These are phyloP conservation scores for Rhodosporidiobolus odoratus DNA, from an alignment of 768 basidiomycete genomes.

Conservation along the genomic window DNA sequence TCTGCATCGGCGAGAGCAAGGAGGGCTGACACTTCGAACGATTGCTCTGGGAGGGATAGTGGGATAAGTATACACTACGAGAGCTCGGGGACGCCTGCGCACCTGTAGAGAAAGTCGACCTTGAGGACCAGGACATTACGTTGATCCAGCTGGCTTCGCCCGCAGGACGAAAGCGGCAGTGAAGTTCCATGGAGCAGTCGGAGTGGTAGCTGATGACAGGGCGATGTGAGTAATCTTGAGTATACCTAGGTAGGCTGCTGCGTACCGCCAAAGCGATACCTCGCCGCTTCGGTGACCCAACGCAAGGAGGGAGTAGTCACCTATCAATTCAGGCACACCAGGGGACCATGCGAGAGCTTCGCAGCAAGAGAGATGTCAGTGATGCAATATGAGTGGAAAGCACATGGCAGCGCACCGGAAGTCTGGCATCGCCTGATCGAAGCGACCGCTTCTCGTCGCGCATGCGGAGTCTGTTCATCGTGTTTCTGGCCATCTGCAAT, in stretches of 20 bases:
- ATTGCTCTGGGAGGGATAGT: background rate
- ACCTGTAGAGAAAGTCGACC: background rate
- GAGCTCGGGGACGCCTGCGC: too few relatives aligned
- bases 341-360: conserved; percentile 20
- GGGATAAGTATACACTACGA: background rate
- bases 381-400: background rate
- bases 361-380: background rate
- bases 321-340: background rate
- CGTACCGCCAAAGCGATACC: conserved; percentile 24
- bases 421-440: background rate
- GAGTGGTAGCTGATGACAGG: background rate
- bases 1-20: conserved; percentile 3
- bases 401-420: background rate
- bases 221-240: fast-evolving
- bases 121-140: conserved; percentile 2
- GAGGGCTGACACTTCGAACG: fast-evolving
- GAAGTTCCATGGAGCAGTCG: background rate
- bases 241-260: background rate
- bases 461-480: background rate
- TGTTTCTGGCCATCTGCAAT: background rate
- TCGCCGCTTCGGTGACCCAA: conserved; percentile 24
- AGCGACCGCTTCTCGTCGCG: conserved; percentile 2
- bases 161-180: background rate
- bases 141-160: conserved; percentile 14
- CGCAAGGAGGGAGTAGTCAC: conserved; percentile 14